Evolutionary conservation across 2,329 filamentous ascomycete genomes (phyloP), one percentile per base, ranked within the genome.

Genomic region (Aspergillus quadrilineatus): DNA sequence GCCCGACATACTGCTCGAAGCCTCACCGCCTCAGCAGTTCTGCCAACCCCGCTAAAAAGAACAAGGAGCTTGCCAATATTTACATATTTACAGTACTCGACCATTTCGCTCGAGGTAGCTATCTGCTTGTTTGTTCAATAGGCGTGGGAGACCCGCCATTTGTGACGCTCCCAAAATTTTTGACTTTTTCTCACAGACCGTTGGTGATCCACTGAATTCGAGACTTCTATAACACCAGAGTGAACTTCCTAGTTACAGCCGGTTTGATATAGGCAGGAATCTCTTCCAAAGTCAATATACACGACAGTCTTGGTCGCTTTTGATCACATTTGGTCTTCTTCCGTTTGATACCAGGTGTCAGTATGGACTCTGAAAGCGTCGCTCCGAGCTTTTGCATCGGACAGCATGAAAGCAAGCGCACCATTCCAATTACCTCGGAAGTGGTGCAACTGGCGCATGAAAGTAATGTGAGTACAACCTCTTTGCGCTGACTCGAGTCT

Each of bases 361-460:
- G 65, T 51, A 75, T 74, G 72, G 71, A 72, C 7, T 63, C 62
- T 37, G 73, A 77, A 7, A 72, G 73, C 44, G 64, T 69, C 53
- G 63, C 64, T 36, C 77, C 81, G 22, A 72, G 78, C 15, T 85
- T 86, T 65, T 85, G 82, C 63, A 76, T 87, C 60, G 85, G 84
- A 57, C 83, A 86, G 56, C 83, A 87, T 75, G 83, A 87, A 67
- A 79, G 77, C 36, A 79, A 80, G 56, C 78, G 83, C 15, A 66
- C 73, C 14, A 60, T 77, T 43, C 73, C 79, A 34, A 77, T 83
- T 52, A 78, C 79, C n/a, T 65, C 76, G 12, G 71, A 81, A 59
- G 69, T 82, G 39, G 73, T 86, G 37, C 77, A 77, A 50, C 75
- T 79, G 62, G 84, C 83, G 4, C 82, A 85, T 60, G 82, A 84